A percentile compares a stretch with the other conserved stretches of the same genome.
Conservation (phyloP, 306 rosid species). For the Castanea crenata region DNA sequence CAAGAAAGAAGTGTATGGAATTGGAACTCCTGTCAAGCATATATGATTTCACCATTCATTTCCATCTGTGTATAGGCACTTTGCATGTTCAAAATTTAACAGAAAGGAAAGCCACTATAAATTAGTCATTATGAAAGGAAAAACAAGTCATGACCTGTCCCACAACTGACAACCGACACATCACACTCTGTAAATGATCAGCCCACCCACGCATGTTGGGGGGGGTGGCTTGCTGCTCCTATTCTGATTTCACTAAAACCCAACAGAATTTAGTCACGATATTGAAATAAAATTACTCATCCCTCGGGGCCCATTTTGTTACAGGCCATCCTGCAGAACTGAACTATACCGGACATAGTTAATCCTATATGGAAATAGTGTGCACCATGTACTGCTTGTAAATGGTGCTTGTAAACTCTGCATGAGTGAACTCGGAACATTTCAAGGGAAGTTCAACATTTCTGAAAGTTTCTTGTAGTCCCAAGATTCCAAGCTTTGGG, state of each 20-base stretch:
- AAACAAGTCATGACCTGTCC: constrained; percentile 18
- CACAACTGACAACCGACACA: constrained; percentile 9
- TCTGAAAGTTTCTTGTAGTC: constrained; percentile 31
- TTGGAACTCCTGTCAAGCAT: constrained; percentile 5
- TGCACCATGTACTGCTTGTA: neutral
- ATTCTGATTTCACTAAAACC: constrained; percentile 12
- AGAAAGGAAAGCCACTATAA: constrained; percentile 20
- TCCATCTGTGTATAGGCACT: constrained; percentile 34
- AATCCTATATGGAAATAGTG: neutral
- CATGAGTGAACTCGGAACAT: neutral
- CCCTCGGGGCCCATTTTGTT: constrained; percentile 21
- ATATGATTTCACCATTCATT: constrained; percentile 20
- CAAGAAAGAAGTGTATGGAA: neutral
- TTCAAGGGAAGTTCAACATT: constrained; percentile 31
- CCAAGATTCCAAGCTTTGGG: constrained; percentile 39
- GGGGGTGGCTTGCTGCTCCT: constrained; percentile 21
- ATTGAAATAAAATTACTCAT: constrained; percentile 21
- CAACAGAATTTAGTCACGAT: constrained; percentile 9
- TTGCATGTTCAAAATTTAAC: constrained; percentile 30
- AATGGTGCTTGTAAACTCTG: neutral
- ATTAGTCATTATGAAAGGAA: constrained; percentile 4
- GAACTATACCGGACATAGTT: constrained; percentile 8
- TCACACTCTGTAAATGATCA: constrained; percentile 11
- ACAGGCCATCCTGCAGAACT: neutral
- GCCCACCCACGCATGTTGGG: constrained; percentile 5